These are phyloP conservation scores for Trichosporon inkin DNA, from an alignment of 1,284 basidiomycete species.

Conservation along the genomic window DNA sequence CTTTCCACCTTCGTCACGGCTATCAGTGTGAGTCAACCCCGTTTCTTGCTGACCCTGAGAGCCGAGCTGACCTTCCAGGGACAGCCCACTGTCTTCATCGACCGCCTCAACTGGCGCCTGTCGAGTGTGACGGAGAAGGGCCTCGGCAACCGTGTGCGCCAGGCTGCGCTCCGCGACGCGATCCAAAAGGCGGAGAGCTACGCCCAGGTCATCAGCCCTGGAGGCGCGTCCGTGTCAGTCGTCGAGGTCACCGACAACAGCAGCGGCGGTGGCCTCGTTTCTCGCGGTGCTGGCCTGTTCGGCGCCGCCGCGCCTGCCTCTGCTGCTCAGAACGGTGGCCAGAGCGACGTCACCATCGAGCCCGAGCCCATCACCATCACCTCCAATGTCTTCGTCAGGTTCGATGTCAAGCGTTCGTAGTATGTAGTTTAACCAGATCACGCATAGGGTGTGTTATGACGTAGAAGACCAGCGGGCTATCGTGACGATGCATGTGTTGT, in stretches of 20 bases:
- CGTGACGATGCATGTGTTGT: no score
- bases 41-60: background rate
- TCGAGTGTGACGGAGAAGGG: background rate
- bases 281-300: background rate
- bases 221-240: background rate
- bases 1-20: constrained; percentile 6
- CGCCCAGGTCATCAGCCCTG: background rate
- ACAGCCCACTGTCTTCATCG: background rate
- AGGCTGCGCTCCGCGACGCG: constrained; percentile 15
- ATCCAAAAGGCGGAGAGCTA: constrained; percentile 18
- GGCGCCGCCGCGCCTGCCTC: background rate
- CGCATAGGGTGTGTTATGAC: no score
- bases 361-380: background rate
- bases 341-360: background rate
- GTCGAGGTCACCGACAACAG: constrained; percentile 12
- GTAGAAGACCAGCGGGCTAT: no score
- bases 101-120: constrained; percentile 9
- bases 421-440: no score
- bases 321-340: background rate
- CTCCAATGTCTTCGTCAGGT: background rate
- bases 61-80: background rate
- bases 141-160: constrained; percentile 11
- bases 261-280: background rate
- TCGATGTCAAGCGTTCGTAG: background rate
- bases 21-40: constrained; percentile 10